Evolutionary conservation across 768 basidiomycete species (phyloP).

Genomic region (Kwoniella mangroviensis): DNA sequence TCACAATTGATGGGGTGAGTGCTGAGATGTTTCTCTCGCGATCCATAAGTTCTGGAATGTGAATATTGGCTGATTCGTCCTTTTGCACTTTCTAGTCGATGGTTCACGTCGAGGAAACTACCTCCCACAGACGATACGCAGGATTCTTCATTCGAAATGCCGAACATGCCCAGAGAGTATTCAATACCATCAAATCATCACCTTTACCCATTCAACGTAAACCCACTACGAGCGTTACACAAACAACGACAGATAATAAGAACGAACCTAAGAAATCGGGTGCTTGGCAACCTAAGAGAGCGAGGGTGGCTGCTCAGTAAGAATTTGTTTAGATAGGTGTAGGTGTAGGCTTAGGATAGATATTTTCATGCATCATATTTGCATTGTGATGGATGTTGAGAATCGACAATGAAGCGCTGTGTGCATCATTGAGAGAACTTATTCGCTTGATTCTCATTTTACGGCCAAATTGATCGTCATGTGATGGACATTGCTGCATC

Average conservation of each 20-base stretch:
- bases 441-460: no score
- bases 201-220: constrained; percentile 61
- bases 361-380: neutral
- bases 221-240: constrained; percentile 4
- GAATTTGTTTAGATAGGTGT: neutral
- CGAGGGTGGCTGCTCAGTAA: constrained; percentile 27
- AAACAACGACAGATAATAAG: constrained; percentile 10
- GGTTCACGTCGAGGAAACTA: constrained; percentile 95
- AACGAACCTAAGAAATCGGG: constrained; percentile 20
- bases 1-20: constrained; percentile 88
- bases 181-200: constrained; percentile 71
- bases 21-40: neutral
- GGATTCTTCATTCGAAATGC: constrained; percentile 92
- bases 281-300: constrained; percentile 25
- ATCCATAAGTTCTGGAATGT: neutral
- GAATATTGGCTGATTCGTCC: no score
- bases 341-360: neutral
- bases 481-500: no score
- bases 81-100: constrained; percentile 69
- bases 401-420: no score
- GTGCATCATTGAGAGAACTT: no score
- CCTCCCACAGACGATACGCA: constrained; percentile 87
- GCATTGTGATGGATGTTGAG: neutral
- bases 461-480: no score
- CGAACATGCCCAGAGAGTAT: constrained; percentile 84